Percentiles rank a stretch among this genome's conserved stretches.
phyloP scores from a whole-genome alignment of 2,329 filamentous ascomycete species.

The Neopestalotiopsis clavispora region DNA sequence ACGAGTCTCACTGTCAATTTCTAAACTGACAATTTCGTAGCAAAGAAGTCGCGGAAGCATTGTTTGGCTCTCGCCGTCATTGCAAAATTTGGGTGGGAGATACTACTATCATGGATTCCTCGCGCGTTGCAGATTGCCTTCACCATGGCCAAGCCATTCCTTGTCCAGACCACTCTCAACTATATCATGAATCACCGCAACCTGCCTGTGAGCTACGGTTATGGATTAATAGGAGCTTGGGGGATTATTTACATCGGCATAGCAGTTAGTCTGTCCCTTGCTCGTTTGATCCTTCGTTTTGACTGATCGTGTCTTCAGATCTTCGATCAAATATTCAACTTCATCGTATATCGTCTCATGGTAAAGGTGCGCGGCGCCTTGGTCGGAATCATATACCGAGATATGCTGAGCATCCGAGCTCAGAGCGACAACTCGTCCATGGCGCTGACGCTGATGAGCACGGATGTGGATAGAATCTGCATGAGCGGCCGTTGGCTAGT shows the following conservation, averaged over 20 bases:
- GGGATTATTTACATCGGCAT: slow-evolving; percentile 11
- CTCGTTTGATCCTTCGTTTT: background rate
- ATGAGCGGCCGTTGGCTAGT: slow-evolving; percentile 2
- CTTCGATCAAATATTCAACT: slow-evolving; percentile 9
- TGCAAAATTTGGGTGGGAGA: slow-evolving; percentile 1
- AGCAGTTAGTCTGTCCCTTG: background rate
- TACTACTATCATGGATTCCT: slow-evolving; percentile 6
- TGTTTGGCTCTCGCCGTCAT: slow-evolving; percentile 7
- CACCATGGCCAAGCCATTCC: slow-evolving; percentile 6
- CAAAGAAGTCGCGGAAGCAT: slow-evolving; percentile 11
- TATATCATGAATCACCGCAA: slow-evolving; percentile 10
- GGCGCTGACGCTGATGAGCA: slow-evolving; percentile 15
- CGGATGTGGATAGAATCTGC: slow-evolving; percentile 11
- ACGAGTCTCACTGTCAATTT: background rate
- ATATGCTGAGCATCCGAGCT: slow-evolving; percentile 12
- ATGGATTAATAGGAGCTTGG: slow-evolving; percentile 13
- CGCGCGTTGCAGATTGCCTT: slow-evolving; percentile 10
- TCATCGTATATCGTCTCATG: slow-evolving; percentile 6
- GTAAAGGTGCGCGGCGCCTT: slow-evolving; percentile 13
- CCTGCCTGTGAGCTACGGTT: slow-evolving; percentile 8
- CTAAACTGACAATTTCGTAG: background rate
- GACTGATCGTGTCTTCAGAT: background rate
- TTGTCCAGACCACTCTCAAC: slow-evolving; percentile 4
- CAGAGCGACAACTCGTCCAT: slow-evolving; percentile 14
- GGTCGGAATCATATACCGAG: slow-evolving; percentile 12